Evolutionary conservation across 2,329 filamentous ascomycete genomes (phyloP).

Genomic region (Beauveria caledonica): DNA sequence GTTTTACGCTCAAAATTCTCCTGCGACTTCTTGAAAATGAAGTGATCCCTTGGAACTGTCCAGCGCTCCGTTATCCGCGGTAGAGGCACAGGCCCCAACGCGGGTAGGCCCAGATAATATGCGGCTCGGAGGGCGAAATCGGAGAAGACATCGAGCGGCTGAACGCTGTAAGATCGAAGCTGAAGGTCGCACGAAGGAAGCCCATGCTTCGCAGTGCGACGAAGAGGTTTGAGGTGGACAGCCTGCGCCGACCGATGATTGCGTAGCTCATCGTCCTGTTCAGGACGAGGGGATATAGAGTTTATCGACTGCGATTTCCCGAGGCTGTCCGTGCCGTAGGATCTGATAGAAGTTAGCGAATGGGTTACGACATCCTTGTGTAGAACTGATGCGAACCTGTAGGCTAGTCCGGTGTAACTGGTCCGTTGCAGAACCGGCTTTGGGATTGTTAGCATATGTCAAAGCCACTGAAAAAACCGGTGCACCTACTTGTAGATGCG

Average conservation of each 20-base stretch:
- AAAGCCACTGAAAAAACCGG: background rate
- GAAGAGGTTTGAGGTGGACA: constrained; percentile 76
- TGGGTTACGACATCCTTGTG: background rate
- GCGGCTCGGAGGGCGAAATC: constrained; percentile 93
- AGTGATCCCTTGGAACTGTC: constrained; percentile 83
- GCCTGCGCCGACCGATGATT: constrained; percentile 76
- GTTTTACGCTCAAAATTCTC: constrained; percentile 97
- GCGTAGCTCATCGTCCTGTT: constrained; percentile 30
- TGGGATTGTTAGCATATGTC: background rate
- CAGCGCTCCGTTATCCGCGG: constrained; percentile 84
- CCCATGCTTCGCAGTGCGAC: constrained; percentile 63
- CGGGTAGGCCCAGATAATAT: constrained; percentile 84
- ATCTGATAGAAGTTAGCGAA: background rate
- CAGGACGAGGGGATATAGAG: background rate
- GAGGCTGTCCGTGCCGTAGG: background rate
- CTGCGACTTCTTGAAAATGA: constrained; percentile 95
- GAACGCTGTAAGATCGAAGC: constrained; percentile 80
- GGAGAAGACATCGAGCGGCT: constrained; percentile 86
- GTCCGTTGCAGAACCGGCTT: background rate
- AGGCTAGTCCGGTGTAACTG: background rate
- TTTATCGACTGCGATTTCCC: background rate
- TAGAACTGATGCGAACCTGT: background rate
- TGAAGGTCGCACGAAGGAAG: constrained; percentile 87
- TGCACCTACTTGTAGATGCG: background rate
- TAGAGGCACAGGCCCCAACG: constrained; percentile 76